These are phyloP conservation scores for Aspergillus taichungensis DNA, from an alignment of 495 filamentous ascomycete genomes.

Conservation along the genomic window DNA sequence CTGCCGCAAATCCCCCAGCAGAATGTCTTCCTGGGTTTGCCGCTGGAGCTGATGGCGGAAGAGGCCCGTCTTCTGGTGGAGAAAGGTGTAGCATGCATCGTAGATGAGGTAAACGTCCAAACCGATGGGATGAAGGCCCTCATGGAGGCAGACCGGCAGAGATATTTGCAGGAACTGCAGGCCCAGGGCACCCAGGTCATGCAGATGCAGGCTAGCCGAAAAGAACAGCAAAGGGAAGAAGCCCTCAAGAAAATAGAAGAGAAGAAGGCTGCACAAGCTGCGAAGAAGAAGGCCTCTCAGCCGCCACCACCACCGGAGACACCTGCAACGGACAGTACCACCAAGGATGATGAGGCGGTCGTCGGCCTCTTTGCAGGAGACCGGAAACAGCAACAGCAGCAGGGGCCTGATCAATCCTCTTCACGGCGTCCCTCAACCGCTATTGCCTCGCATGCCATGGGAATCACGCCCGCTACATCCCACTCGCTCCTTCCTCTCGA, in stretches of 20 bases:
- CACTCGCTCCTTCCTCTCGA: slow-evolving; percentile 38
- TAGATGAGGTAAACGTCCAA: slow-evolving; percentile 66
- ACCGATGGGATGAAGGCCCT: slow-evolving; percentile 48
- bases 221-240: slow-evolving; percentile 30
- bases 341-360: slow-evolving; percentile 14
- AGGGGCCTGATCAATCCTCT: slow-evolving; percentile 16
- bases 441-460: slow-evolving; percentile 17
- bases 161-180: slow-evolving; percentile 36
- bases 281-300: slow-evolving; percentile 21
- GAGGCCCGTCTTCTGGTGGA: slow-evolving; percentile 81
- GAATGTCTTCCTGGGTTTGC: slow-evolving; percentile 86
- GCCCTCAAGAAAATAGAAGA: slow-evolving; percentile 34
- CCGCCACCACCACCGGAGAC: slow-evolving; percentile 12
- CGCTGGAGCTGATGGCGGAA: slow-evolving; percentile 82
- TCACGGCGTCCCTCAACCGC: slow-evolving; percentile 8
- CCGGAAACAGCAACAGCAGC: slow-evolving; percentile 6
- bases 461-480: slow-evolving; percentile 54
- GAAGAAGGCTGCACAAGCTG: slow-evolving; percentile 25
- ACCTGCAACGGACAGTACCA: slow-evolving; percentile 7
- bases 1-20: slow-evolving; percentile 89
- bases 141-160: slow-evolving; percentile 42
- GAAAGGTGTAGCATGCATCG: slow-evolving; percentile 66
- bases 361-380: slow-evolving; percentile 36
- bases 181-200: slow-evolving; percentile 38
- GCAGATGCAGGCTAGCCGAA: slow-evolving; percentile 29